A percentile compares a stretch with the other conserved stretches of the same genome.
Conservation (phyloP, 441 rosid species). For the Manihot esculenta region DNA sequence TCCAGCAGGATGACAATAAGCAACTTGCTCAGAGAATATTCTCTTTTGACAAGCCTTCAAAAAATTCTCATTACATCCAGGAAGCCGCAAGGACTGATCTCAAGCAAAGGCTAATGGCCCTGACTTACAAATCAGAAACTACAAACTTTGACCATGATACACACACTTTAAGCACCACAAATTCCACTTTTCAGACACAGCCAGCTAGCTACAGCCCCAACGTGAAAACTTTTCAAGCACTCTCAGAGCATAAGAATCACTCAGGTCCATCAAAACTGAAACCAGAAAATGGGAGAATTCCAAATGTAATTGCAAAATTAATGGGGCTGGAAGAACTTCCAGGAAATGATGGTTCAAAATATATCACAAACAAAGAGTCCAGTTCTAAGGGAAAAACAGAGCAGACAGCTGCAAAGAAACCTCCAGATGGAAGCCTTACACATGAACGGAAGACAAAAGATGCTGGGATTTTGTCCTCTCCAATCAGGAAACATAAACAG, state of each 20-base stretch:
- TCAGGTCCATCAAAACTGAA: constrained; percentile 38
- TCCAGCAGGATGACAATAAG: constrained; percentile 29
- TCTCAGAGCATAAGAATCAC: constrained; percentile 37
- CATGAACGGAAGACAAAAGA: constrained; percentile 31
- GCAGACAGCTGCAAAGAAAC: constrained; percentile 27
- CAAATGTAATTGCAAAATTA: constrained; percentile 82
- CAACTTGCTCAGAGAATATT: constrained; percentile 49
- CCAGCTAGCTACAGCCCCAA: constrained; percentile 34
- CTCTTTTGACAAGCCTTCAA: constrained; percentile 50
- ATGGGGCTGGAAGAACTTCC: constrained; percentile 86
- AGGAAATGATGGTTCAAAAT: constrained; percentile 41
- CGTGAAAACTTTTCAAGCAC: constrained; percentile 21
- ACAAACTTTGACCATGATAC: constrained; percentile 28
- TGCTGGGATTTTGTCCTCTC: constrained; percentile 19
- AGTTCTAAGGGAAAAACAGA: constrained; percentile 34
- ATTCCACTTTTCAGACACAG: constrained; percentile 42
- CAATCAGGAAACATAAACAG: constrained; percentile 29
- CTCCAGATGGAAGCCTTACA: constrained; percentile 28
- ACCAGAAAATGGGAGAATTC: constrained; percentile 66
- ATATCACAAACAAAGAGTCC: constrained; percentile 25
- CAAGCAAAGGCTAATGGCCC: constrained; percentile 45
- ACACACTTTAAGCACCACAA: constrained; percentile 26
- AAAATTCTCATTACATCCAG: constrained; percentile 35
- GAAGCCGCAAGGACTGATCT: constrained; percentile 43
- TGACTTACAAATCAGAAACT: constrained; percentile 39